A percentile compares a stretch with the other conserved stretches of the same genome.
phyloP scores from a whole-genome alignment of 768 basidiomycete species.

The Suillus sp. region DNA sequence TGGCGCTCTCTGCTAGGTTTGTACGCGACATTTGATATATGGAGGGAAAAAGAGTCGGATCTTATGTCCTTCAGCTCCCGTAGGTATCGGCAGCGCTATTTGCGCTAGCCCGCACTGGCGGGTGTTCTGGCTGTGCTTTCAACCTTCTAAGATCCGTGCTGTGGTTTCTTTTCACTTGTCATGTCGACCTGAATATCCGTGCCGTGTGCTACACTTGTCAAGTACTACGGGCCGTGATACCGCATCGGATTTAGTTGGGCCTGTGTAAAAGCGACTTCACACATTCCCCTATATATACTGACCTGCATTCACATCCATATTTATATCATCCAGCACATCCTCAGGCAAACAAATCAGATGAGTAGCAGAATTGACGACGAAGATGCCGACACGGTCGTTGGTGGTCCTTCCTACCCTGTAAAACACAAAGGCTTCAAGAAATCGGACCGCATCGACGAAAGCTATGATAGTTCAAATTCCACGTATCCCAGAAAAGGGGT shows the following conservation, averaged over 20 bases:
- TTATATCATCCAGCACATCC: background rate
- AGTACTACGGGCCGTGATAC: too few relatives aligned
- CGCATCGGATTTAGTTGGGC: too few relatives aligned
- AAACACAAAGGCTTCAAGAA: conserved; percentile 28
- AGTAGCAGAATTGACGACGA: conserved; percentile 44
- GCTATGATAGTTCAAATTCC: conserved; percentile 17
- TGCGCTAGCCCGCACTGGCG: too few relatives aligned
- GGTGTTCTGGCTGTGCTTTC: too few relatives aligned
- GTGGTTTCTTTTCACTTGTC: too few relatives aligned
- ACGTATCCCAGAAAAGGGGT: conserved; percentile 18
- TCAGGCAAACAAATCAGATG: conserved; percentile 16
- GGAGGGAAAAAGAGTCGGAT: too few relatives aligned
- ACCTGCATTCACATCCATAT: background rate
- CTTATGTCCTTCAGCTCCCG: background rate
- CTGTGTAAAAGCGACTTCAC: too few relatives aligned
- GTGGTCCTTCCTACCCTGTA: conserved; percentile 33
- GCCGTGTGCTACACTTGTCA: too few relatives aligned
- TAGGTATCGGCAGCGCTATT: background rate
- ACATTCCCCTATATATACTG: background rate
- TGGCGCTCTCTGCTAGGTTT: too few relatives aligned
- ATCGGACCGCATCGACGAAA: conserved; percentile 21
- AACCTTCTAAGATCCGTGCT: too few relatives aligned
- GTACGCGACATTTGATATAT: too few relatives aligned
- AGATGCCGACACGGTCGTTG: conserved; percentile 42
- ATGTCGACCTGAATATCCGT: too few relatives aligned